Conservation (phyloP, 768 basidiomycete genomes). For the Leccinum rimulosum region DNA sequence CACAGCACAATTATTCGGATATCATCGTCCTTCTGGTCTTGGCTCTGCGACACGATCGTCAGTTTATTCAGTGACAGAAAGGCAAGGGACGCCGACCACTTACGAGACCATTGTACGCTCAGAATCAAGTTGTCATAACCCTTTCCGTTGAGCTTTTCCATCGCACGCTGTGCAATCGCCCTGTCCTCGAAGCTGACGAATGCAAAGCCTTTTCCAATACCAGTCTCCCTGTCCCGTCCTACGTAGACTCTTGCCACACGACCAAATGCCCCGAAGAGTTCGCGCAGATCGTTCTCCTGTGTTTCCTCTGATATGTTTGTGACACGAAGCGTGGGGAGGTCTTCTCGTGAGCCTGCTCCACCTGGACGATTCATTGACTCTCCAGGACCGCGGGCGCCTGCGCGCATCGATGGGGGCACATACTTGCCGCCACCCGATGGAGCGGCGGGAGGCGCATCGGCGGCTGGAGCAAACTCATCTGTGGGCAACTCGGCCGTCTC, state of each 20-base stretch:
- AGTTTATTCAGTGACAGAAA: neutral
- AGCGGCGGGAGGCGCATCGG: slow-evolving; percentile 29
- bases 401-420: slow-evolving; percentile 91
- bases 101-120: slow-evolving; percentile 64
- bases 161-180: slow-evolving; percentile 77
- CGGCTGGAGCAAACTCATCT: slow-evolving; percentile 36
- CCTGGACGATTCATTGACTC: slow-evolving; percentile 62
- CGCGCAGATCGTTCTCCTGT: slow-evolving; percentile 89
- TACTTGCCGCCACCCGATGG: slow-evolving; percentile 78
- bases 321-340: slow-evolving; percentile 93
- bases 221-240: slow-evolving; percentile 91
- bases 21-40: slow-evolving; percentile 40
- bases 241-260: slow-evolving; percentile 89
- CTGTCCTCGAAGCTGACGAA: slow-evolving; percentile 94
- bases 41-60: slow-evolving; percentile 34
- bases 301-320: slow-evolving; percentile 97
- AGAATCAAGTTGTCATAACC: slow-evolving; percentile 92
- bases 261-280: slow-evolving; percentile 85
- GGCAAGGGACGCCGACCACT: slow-evolving; percentile 26
- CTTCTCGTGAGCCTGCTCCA: slow-evolving; percentile 66
- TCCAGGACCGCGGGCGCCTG: slow-evolving; percentile 62
- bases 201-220: slow-evolving; percentile 93
- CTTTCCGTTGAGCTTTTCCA: slow-evolving; percentile 87
- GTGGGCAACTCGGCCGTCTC: slow-evolving; percentile 50
- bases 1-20: neutral